Evolutionary conservation across 257 asterid genomes (phyloP).

Genomic region (Handroanthus guayacan): DNA sequence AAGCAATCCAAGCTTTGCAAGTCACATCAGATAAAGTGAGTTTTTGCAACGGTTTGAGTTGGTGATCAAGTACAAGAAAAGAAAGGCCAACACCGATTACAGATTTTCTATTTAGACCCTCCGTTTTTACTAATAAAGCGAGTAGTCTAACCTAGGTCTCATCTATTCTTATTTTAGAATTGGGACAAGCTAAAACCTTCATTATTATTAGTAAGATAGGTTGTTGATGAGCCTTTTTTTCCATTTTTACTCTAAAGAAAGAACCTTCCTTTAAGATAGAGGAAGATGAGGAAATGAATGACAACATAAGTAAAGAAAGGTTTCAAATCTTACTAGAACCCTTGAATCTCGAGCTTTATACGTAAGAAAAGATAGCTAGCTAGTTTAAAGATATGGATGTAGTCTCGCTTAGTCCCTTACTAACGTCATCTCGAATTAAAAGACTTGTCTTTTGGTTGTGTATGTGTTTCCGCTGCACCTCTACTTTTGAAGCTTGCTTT

Average conservation of each 20-base stretch:
- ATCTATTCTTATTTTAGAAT: no score
- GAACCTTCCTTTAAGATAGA: not conserved
- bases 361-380: not conserved
- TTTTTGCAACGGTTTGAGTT: not conserved
- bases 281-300: not conserved
- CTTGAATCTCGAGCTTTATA: not conserved
- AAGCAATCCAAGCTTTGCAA: not conserved
- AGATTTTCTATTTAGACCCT: no score
- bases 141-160: no score
- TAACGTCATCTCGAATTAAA: no score
- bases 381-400: not conserved
- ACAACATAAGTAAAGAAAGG: not conserved
- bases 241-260: no score
- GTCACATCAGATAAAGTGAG: not conserved
- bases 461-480: not conserved
- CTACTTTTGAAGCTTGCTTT: not conserved
- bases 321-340: not conserved
- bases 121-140: no score
- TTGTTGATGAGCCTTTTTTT: no score
- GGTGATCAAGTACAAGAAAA: not conserved
- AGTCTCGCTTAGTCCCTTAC: no score
- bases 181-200: no score
- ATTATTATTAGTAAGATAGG: no score
- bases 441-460: not conserved
- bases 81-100: no score